Evolutionary conservation across 2,329 filamentous ascomycete species (phyloP).

Genomic region (Aspergillus transmontanensis): DNA sequence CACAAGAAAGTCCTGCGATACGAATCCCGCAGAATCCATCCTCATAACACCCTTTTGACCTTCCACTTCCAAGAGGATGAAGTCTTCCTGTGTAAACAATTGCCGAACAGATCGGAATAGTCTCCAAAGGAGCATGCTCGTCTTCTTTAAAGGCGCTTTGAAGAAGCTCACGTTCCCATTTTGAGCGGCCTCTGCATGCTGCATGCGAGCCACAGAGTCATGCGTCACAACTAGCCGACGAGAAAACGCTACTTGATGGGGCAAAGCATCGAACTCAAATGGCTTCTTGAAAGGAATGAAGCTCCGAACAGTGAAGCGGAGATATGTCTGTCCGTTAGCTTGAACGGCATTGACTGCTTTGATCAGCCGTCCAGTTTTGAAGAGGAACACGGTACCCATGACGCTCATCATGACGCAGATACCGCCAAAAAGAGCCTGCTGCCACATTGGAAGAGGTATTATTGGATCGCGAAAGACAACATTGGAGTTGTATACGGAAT

Average conservation of each 20-base stretch:
- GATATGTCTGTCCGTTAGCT: constrained; percentile 31
- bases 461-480: constrained; percentile 54
- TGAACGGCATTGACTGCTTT: constrained; percentile 58
- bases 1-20: constrained; percentile 38
- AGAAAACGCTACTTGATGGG: constrained; percentile 38
- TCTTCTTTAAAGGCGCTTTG: constrained; percentile 34
- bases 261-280: constrained; percentile 34
- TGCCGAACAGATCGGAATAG: constrained; percentile 40
- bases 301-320: constrained; percentile 40
- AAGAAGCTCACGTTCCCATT: constrained; percentile 29
- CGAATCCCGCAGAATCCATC: constrained; percentile 41
- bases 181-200: constrained; percentile 20
- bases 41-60: constrained; percentile 38
- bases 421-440: constrained; percentile 59
- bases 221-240: constrained; percentile 35
- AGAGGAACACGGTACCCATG: constrained; percentile 62
- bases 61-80: constrained; percentile 41
- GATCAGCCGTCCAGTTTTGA: constrained; percentile 62
- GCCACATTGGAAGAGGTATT: constrained; percentile 57
- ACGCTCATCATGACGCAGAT: constrained; percentile 62
- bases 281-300: constrained; percentile 43
- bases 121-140: constrained; percentile 34
- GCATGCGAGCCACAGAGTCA: constrained; percentile 25
- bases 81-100: constrained; percentile 44
- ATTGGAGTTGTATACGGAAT: constrained; percentile 55